phyloP scores from a whole-genome alignment of 495 filamentous ascomycete genomes.

The Aspergillus sparsus region DNA sequence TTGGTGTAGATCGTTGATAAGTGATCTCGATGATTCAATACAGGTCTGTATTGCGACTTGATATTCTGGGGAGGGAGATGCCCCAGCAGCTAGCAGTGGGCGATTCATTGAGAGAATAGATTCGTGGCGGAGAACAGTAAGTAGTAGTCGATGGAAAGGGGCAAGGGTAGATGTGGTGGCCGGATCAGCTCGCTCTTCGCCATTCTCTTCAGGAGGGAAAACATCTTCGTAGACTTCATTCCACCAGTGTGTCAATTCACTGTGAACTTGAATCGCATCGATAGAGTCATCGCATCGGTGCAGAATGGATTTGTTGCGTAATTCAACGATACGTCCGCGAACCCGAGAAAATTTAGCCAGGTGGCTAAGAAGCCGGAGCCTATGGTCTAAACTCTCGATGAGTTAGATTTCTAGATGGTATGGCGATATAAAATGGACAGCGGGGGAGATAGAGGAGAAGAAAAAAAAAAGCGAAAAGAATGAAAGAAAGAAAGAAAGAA shows the following conservation, averaged over 20 bases:
- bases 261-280: conserved; percentile 41
- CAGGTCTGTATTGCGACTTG: conserved; percentile 47
- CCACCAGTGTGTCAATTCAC: conserved; percentile 47
- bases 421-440: no score
- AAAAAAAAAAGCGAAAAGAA: no score
- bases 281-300: conserved; percentile 37
- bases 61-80: conserved; percentile 36
- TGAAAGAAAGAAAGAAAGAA: not conserved
- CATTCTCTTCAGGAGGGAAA: conserved; percentile 31
- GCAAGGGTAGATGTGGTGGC: conserved; percentile 11
- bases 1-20: conserved; percentile 36
- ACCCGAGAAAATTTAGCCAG: conserved; percentile 46
- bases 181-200: conserved; percentile 1
- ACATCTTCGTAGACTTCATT: conserved; percentile 50
- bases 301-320: conserved; percentile 49
- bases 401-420: no score
- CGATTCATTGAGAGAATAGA: conserved; percentile 50
- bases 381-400: conserved; percentile 17
- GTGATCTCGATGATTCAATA: conserved; percentile 44
- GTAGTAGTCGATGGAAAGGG: conserved; percentile 40
- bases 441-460: no score
- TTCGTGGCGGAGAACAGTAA: conserved; percentile 43
- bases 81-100: conserved; percentile 41
- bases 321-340: conserved; percentile 45
- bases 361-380: conserved; percentile 37